A percentile compares a stretch with the other conserved stretches of the same genome.
phyloP scores from a whole-genome alignment of 192 early-diverging fungal genomes.

The Coemansia sp. region DNA sequence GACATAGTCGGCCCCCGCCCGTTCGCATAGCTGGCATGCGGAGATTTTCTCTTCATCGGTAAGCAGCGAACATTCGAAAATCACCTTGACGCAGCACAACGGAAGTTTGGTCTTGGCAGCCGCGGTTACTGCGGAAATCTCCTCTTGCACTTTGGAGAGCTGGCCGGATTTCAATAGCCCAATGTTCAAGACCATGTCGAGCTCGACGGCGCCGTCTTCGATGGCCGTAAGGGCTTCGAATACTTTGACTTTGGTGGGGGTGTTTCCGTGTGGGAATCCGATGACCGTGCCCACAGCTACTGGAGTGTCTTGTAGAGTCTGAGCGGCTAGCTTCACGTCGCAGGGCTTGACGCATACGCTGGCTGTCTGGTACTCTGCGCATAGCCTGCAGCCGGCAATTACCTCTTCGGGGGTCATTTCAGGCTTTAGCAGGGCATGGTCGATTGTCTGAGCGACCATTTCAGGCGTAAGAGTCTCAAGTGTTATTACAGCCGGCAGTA shows the following conservation, averaged over 20 bases:
- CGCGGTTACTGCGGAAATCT: constrained; percentile 39
- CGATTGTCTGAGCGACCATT: constrained; percentile 57
- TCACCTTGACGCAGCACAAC: constrained; percentile 57
- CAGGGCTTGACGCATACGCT: constrained; percentile 65
- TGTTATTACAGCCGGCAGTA: constrained; percentile 23
- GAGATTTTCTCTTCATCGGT: constrained; percentile 55
- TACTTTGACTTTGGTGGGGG: constrained; percentile 53
- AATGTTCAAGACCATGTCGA: constrained; percentile 62
- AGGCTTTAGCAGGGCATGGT: constrained; percentile 59
- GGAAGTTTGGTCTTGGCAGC: constrained; percentile 47
- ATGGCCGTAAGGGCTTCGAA: constrained; percentile 56
- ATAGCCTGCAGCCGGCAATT: constrained; percentile 53
- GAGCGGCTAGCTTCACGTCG: constrained; percentile 54
- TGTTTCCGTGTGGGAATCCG: constrained; percentile 61
- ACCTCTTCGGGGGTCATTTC: constrained; percentile 58
- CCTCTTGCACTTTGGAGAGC: constrained; percentile 43
- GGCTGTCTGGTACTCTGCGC: constrained; percentile 51
- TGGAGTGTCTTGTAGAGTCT: constrained; percentile 33
- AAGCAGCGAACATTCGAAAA: constrained; percentile 61
- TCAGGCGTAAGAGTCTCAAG: constrained; percentile 54
- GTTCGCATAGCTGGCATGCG: constrained; percentile 44
- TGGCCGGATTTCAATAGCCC: constrained; percentile 54
- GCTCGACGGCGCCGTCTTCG: constrained; percentile 59
- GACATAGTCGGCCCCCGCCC: constrained; percentile 61
- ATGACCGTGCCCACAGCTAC: constrained; percentile 62